These are phyloP conservation scores for Pseudogymnoascus verrucosus DNA, from an alignment of 2,329 filamentous ascomycete genomes.

Conservation along the genomic window DNA sequence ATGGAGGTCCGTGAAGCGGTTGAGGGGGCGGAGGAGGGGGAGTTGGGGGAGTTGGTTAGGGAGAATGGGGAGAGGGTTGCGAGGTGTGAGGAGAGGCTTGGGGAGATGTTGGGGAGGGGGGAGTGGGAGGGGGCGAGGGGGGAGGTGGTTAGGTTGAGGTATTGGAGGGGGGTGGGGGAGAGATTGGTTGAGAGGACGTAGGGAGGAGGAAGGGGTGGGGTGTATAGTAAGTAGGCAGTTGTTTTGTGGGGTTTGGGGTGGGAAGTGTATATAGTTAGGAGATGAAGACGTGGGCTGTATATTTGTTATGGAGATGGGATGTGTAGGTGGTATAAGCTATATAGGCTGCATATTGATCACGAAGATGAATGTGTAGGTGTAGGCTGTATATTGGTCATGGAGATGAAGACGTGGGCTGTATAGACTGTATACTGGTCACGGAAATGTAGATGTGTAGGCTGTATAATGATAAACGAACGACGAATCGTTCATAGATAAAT, in stretches of 20 bases:
- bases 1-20: constrained; percentile 72
- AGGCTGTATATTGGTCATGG: neutral
- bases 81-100: constrained; percentile 55
- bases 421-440: too few species aligned
- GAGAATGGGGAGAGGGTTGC: constrained; percentile 63
- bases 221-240: neutral
- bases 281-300: neutral
- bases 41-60: constrained; percentile 51
- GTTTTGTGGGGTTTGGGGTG: neutral
- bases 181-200: constrained; percentile 77
- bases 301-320: neutral
- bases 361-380: neutral
- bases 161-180: constrained; percentile 85
- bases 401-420: neutral
- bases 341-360: too few species aligned
- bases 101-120: constrained; percentile 55
- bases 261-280: too few species aligned
- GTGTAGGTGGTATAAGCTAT: too few species aligned
- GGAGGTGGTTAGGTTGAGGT: constrained; percentile 72
- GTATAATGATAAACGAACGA: neutral
- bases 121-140: constrained; percentile 58
- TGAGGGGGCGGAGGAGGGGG: constrained; percentile 62
- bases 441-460: too few species aligned
- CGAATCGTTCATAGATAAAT: neutral
- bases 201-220: constrained; percentile 27